Evolutionary conservation across 345 rosid species (phyloP).

Genomic region (Cardamine occulta): DNA sequence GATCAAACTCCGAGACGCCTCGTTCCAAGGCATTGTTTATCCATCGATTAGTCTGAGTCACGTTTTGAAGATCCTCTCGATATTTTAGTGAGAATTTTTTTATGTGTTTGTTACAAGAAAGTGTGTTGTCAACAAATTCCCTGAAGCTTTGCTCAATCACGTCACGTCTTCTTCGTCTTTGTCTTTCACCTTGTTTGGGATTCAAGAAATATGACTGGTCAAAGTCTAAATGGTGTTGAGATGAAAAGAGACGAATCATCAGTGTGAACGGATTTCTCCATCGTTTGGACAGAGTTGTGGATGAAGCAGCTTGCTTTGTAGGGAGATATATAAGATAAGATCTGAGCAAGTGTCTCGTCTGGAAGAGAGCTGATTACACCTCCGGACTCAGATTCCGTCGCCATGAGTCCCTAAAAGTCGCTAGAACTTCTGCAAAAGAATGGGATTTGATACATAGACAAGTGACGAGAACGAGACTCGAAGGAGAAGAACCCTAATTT

Average conservation of each 20-base stretch:
- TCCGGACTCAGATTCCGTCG: background rate
- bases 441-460: background rate
- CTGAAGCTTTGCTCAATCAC: background rate
- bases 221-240: background rate
- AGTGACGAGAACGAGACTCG: background rate
- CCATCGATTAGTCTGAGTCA: background rate
- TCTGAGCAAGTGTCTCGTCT: background rate
- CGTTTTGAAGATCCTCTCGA: background rate
- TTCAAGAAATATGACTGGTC: background rate
- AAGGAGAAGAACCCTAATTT: background rate
- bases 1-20: background rate
- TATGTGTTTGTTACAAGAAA: background rate
- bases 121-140: background rate
- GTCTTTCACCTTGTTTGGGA: background rate
- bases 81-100: background rate
- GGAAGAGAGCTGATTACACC: background rate
- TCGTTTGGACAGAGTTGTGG: background rate
- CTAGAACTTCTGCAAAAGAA: background rate
- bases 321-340: background rate
- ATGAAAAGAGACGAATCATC: background rate
- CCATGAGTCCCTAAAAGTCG: background rate
- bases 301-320: background rate
- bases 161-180: background rate
- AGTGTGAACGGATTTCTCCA: background rate
- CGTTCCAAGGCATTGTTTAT: background rate